Base-by-base conservation (phyloP, 371 early-diverging fungal genomes). In the Rhizopus microsporus region DNA sequence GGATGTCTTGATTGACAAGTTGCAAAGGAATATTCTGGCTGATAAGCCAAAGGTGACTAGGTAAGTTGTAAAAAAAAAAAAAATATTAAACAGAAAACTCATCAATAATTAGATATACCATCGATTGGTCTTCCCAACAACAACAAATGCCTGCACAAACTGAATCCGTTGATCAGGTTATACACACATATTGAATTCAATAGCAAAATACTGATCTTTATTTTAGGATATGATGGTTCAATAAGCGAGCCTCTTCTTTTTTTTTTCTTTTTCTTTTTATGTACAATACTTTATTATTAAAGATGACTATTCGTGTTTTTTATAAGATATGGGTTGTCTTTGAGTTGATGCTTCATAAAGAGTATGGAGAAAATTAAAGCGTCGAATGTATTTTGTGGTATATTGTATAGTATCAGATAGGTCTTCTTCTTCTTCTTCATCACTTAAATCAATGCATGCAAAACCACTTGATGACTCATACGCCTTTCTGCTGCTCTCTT, bases 1-100 rank as follows among this genome's bases (percentile, higher is more conserved):
- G 5, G 69, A 77, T 42, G 81, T 88, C 7, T 71, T 77, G 16
- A 72, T 90, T 40, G 88, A 86, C 10, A 88, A 88, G 61, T 67
- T 97, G 23, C 83, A 86, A 63, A 81, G 97, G 52, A 91, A 84
- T 57, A 93, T 97, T 52, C 70, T 97, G 62, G 93, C 92, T 1
- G 94, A 95, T 51, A 95, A 95, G 66, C 99, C 99, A 12, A 87
- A 93, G 55, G 97, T 98, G 15, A 96, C 96, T 15, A 73, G 93
- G 59, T 92, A 68, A 63, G n/a, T 31, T 2, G 43, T n/a, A 4
- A 35, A 47, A 54, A 6, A 37, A 17, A 39, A 34, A 6, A 2
- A 33, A 9, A 45, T 47, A 39, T 17, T 3, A 13, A 17, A 12
- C n/a, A 43, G 0, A 42, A 17, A 30, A 15, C 40, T 40, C 6